Conservation (phyloP, 768 basidiomycete species). For the Crucibulum laeve region DNA sequence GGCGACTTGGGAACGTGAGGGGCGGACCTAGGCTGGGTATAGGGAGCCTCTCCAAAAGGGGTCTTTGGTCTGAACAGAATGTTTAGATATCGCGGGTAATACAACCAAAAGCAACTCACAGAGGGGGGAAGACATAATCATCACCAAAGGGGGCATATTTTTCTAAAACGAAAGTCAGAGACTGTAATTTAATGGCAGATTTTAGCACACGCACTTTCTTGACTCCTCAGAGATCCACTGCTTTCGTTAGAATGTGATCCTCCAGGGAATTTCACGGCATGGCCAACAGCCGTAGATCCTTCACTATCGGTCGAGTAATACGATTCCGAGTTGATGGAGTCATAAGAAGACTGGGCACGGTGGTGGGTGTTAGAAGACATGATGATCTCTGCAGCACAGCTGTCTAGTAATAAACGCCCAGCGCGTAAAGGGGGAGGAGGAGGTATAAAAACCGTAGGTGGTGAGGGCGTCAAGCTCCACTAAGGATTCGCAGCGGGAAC, state of each 20-base stretch:
- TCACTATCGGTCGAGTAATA: constrained; percentile 8
- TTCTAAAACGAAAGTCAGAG: constrained; percentile 1
- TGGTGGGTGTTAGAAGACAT: constrained; percentile 8
- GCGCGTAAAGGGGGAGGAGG: constrained; percentile 3
- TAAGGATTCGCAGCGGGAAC: constrained; percentile 1
- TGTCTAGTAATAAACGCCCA: constrained; percentile 12
- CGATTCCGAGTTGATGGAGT: constrained; percentile 9
- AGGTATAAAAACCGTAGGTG: constrained; percentile 1
- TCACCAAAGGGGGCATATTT: constrained; percentile 5
- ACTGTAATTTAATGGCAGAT: neutral
- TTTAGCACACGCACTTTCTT: constrained; percentile 1
- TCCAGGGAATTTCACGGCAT: neutral
- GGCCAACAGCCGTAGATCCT: neutral
- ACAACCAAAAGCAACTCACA: constrained; percentile 2
- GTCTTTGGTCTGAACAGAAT: neutral
- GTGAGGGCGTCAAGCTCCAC: constrained; percentile 9
- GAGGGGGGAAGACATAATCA: constrained; percentile 9
- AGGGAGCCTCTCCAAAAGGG: neutral
- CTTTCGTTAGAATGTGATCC: constrained; percentile 1
- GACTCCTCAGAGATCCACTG: constrained; percentile 6
- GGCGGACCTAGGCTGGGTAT: neutral
- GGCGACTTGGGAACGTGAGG: neutral
- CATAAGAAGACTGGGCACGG: constrained; percentile 7
- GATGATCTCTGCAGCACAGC: constrained; percentile 10
- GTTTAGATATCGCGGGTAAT: neutral